Percentiles rank a stretch among this genome's conserved stretches.
These are phyloP conservation scores for Termitomyces heimii DNA, from an alignment of 768 basidiomycete genomes.

Conservation along the genomic window DNA sequence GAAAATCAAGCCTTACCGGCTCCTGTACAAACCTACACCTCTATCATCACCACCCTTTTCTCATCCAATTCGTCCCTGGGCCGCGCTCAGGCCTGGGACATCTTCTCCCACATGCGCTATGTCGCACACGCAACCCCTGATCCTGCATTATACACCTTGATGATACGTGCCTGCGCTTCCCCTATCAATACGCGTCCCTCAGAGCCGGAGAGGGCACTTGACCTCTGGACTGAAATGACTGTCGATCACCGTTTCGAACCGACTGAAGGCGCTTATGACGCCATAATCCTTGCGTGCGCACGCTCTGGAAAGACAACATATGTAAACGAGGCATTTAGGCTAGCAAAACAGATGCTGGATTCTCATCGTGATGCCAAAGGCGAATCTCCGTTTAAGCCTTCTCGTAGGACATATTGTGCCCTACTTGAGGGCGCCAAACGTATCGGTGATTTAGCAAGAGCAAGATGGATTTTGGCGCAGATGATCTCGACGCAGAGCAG, in stretches of 20 bases:
- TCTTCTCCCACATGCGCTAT: conserved; percentile 95
- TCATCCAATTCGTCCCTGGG: conserved; percentile 42
- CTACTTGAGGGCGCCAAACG: conserved; percentile 89
- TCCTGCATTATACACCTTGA: conserved; percentile 63
- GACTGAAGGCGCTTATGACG: conserved; percentile 67
- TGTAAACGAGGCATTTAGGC: conserved; percentile 77
- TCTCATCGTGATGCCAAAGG: conserved; percentile 62
- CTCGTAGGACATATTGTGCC: conserved; percentile 67
- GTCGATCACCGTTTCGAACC: conserved; percentile 60
- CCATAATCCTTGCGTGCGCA: conserved; percentile 78
- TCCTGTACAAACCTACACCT: conserved; percentile 71
- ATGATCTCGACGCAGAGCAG: conserved; percentile 42
- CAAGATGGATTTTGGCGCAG: conserved; percentile 89
- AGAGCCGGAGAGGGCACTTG: conserved; percentile 87
- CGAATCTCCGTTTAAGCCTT: conserved; percentile 51
- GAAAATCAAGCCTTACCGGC: conserved; percentile 59
- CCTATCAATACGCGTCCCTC: conserved; percentile 41
- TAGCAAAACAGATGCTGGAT: conserved; percentile 86
- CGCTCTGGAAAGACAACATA: conserved; percentile 54
- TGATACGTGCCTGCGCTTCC: conserved; percentile 84
- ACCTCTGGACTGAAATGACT: conserved; percentile 93
- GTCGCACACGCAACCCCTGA: conserved; percentile 84
- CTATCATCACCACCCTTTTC: conserved; percentile 56
- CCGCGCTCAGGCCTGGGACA: conserved; percentile 85
- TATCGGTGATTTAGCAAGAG: conserved; percentile 74